phyloP scores from a whole-genome alignment of 225 moss, liverwort and hornwort genomes.

The Physcomitrium patens region DNA sequence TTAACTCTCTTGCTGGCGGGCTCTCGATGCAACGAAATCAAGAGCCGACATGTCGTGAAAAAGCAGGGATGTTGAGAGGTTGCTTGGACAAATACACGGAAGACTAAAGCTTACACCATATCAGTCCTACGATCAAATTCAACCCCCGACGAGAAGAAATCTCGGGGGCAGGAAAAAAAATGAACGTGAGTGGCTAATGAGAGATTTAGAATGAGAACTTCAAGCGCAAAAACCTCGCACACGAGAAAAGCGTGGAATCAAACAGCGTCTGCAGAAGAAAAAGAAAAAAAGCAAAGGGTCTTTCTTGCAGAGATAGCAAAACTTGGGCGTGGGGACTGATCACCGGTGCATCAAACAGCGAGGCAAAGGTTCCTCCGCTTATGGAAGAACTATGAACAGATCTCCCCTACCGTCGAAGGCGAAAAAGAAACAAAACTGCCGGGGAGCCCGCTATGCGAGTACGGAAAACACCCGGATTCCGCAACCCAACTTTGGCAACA shows the following conservation, averaged over 20 bases:
- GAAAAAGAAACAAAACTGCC: not conserved
- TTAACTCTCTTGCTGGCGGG: not conserved
- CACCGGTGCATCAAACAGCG: not conserved
- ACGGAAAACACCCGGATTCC: constrained; percentile 10
- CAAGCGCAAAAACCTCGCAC: not conserved
- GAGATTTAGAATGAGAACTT: not conserved
- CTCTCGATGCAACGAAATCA: not conserved
- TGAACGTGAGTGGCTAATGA: not conserved
- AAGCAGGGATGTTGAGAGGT: not conserved
- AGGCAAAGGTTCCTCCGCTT: not conserved
- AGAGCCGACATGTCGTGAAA: not conserved
- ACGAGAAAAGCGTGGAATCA: not conserved
- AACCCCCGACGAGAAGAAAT: too few relatives aligned
- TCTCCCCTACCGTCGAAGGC: constrained; percentile 18
- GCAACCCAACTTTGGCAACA: constrained; percentile 24
- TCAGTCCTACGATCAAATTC: not conserved
- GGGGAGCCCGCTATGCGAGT: not conserved
- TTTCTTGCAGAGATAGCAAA: not conserved
- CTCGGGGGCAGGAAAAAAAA: not conserved
- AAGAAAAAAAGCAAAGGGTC: not conserved
- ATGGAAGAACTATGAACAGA: constrained; percentile 23
- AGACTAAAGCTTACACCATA: not conserved
- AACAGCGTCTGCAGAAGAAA: not conserved
- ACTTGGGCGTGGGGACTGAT: not conserved
- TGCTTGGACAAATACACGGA: not conserved